Evolutionary conservation across 192 early-diverging fungal species (phyloP), one percentile per base, ranked within the genome.

Genomic region (Entomortierella chlamydospora): DNA sequence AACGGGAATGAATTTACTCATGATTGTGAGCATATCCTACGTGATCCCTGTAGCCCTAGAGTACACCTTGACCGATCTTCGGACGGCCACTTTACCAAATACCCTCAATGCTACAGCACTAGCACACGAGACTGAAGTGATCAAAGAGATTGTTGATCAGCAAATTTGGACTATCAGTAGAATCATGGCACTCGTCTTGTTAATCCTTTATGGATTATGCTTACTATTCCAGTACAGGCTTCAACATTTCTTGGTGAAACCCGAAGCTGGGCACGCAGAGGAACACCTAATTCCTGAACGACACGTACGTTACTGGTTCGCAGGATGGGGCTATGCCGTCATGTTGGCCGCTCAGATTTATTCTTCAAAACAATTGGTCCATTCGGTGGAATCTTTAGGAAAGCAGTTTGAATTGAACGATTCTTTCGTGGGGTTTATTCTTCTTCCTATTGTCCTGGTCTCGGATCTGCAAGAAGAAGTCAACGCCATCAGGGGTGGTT

Each of bases 361-460:
- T 29, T 94, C 87, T 57, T 94, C 95, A 26, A 94, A 96, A 66
- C 92, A 89, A 61, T 82, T 98, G 13, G 95, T 98, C 10, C 87
- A 85, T 50, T 87, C 91, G 0, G 92, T 98, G 23, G 91, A 95
- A 43, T 89, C 87, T 6, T 66, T 97, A n/a, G 89, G 93, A 2
- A 72, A 90, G 31, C 72, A 87, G 64, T 93, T 90, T 87, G 76
- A 89, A 42, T 78, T 98, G 34, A 88, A 85, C 34, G 77, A 92
- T 33, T 91, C 92, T 12, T 98, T 98, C 83, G 91, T 98, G 15
- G 97, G 96, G 42, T 90, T 98, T 61, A 90, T 97, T 54, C 70
- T 98, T 17, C 72, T 98, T 30, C 95, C 97, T 2, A 94, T 97
- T 50, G 94, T 98, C n/a, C 92, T 95, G 41, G 95, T 95, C 58